These are phyloP conservation scores for Apiotrichum porosum DNA, from an alignment of 1,284 basidiomycete species.

Conservation along the genomic window DNA sequence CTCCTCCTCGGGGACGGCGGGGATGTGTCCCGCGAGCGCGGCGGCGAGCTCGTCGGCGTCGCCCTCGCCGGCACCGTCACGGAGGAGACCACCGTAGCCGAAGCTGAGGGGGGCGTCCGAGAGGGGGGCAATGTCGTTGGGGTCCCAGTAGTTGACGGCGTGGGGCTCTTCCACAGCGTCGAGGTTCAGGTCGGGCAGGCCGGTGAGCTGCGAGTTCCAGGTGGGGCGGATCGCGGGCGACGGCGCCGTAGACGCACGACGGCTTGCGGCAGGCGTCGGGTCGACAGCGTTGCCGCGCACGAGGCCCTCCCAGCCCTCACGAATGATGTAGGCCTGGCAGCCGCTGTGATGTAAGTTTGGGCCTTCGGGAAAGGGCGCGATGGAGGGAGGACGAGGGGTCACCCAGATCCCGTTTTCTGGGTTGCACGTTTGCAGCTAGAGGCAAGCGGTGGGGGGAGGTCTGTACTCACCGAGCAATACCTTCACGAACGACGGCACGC, in stretches of 20 bases:
- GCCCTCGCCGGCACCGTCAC: constrained; percentile 82
- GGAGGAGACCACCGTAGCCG: constrained; percentile 83
- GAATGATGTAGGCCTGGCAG: constrained; percentile 86
- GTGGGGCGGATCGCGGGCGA: constrained; percentile 28
- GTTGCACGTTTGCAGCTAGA: too few relatives aligned
- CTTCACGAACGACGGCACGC: constrained; percentile 81
- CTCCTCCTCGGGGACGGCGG: constrained; percentile 30
- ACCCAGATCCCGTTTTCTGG: too few relatives aligned
- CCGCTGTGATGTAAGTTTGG: constrained; percentile 56
- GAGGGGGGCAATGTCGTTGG: constrained; percentile 31
- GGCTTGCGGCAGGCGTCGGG: constrained; percentile 32
- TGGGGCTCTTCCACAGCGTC: constrained; percentile 13
- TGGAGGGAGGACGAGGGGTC: neutral
- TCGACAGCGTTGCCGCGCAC: constrained; percentile 54
- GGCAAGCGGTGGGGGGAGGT: neutral
- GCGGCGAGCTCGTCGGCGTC: constrained; percentile 35
- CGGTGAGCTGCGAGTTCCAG: constrained; percentile 33
- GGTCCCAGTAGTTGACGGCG: constrained; percentile 28
- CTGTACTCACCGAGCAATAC: constrained; percentile 71
- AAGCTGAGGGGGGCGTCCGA: constrained; percentile 60
- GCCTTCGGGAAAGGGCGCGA: neutral
- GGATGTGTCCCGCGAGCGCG: constrained; percentile 39
- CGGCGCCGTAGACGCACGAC: constrained; percentile 13
- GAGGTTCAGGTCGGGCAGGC: constrained; percentile 22
- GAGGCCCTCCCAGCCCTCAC: constrained; percentile 96